phyloP scores from a whole-genome alignment of 2,329 filamentous ascomycete species.

The Ustulina deusta region DNA sequence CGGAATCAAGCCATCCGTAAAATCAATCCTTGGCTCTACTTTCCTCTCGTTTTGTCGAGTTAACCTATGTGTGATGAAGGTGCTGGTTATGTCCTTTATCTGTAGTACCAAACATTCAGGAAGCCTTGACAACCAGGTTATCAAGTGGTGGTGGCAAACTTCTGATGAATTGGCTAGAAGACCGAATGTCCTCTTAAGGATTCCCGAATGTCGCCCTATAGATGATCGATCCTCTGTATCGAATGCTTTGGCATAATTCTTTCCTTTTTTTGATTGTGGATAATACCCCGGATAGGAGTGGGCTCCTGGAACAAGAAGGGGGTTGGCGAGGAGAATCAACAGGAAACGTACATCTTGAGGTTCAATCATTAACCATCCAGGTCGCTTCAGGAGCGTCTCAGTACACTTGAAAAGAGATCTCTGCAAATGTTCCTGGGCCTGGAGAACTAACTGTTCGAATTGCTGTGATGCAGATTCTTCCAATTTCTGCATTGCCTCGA shows the following conservation, averaged over 20 bases:
- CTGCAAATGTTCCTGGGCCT: constrained; percentile 76
- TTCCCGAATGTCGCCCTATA: constrained; percentile 78
- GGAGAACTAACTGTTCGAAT: constrained; percentile 62
- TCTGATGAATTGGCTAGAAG: constrained; percentile 80
- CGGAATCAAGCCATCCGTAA: constrained; percentile 77
- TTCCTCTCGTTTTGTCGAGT: constrained; percentile 77
- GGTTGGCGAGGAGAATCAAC: constrained; percentile 82
- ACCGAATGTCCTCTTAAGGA: constrained; percentile 87
- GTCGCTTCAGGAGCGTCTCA: constrained; percentile 83
- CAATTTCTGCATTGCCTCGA: constrained; percentile 49
- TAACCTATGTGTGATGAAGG: constrained; percentile 85
- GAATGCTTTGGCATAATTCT: constrained; percentile 25
- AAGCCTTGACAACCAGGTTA: constrained; percentile 81
- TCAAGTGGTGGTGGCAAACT: constrained; percentile 80
- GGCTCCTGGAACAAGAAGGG: constrained; percentile 70
- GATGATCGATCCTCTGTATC: constrained; percentile 41
- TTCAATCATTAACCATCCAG: constrained; percentile 74
- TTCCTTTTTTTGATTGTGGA: constrained; percentile 49
- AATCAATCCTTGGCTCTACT: constrained; percentile 68
- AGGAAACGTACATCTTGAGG: constrained; percentile 81
- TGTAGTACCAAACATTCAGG: constrained; percentile 75
- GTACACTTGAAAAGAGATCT: constrained; percentile 79
- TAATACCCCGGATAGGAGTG: constrained; percentile 57
- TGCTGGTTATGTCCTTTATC: constrained; percentile 80
- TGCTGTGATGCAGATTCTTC: constrained; percentile 55